phyloP scores from a whole-genome alignment of 805 yeast species.

The Candida qinlingensis region DNA sequence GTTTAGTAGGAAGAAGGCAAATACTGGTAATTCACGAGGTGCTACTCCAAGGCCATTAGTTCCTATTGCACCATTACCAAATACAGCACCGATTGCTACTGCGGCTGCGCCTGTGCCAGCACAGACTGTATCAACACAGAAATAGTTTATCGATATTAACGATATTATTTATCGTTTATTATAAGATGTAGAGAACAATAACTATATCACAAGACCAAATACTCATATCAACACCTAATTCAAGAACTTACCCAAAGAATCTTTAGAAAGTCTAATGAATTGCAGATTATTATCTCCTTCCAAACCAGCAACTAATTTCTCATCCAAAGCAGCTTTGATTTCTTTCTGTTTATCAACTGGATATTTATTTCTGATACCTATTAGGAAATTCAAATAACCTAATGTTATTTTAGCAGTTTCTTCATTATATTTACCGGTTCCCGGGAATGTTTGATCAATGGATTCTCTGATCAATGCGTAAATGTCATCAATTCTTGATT shows the following conservation, averaged over 20 bases:
- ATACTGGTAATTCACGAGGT: background rate
- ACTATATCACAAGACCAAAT: too few relatives aligned
- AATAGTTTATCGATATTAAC: too few relatives aligned
- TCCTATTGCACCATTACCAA: conserved; percentile 5
- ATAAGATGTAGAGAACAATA: too few relatives aligned
- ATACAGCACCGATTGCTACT: background rate
- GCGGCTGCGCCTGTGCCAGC: background rate
- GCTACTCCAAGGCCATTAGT: conserved; percentile 1
- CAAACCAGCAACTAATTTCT: conserved; percentile 11
- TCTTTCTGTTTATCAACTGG: conserved; percentile 25
- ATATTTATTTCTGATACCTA: conserved; percentile 30
- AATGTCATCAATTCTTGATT: conserved; percentile 37
- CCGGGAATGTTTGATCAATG: conserved; percentile 26
- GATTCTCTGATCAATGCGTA: conserved; percentile 36
- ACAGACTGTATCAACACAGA: too few relatives aligned
- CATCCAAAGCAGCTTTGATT: conserved; percentile 26
- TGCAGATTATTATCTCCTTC: conserved; percentile 7
- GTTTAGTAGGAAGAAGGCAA: background rate
- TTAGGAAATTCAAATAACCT: conserved; percentile 52
- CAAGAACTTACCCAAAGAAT: background rate
- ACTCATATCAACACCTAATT: background rate
- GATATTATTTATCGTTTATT: too few relatives aligned
- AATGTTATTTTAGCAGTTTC: conserved; percentile 40
- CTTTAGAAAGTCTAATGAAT: conserved; percentile 3
- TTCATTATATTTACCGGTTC: conserved; percentile 14